phyloP scores from a whole-genome alignment of 805 yeast species.

The Wickerhamiella brachini region DNA sequence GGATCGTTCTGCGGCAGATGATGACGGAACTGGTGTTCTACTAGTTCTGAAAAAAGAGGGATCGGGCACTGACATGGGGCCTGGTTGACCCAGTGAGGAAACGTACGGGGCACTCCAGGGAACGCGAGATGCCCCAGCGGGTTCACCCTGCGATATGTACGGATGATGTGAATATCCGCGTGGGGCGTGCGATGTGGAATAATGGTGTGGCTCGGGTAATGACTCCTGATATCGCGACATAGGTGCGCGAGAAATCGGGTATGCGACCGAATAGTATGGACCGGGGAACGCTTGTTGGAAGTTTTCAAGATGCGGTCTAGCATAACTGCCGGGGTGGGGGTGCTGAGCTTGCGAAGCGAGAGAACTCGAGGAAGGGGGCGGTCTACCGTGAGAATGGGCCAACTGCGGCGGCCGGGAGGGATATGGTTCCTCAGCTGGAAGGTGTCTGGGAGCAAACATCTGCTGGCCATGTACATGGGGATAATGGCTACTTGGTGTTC shows the following conservation, averaged over 20 bases:
- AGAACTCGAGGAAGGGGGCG: too few species aligned
- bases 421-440: background rate
- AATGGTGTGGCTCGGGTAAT: background rate
- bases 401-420: too few species aligned
- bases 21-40: too few species aligned
- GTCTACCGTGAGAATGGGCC: too few species aligned
- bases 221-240: background rate
- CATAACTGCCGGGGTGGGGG: background rate
- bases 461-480: background rate
- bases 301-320: background rate
- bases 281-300: background rate
- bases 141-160: background rate
- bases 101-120: background rate
- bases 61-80: background rate
- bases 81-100: background rate
- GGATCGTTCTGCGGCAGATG: too few species aligned
- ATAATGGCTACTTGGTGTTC: background rate
- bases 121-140: background rate
- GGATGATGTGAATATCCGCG: background rate
- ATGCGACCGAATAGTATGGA: background rate
- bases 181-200: background rate
- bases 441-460: background rate
- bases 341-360: too few species aligned
- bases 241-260: background rate
- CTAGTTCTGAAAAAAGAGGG: background rate